Conservation (phyloP, 176 grass and related monocot genomes). For the Oryza glaberrima region DNA sequence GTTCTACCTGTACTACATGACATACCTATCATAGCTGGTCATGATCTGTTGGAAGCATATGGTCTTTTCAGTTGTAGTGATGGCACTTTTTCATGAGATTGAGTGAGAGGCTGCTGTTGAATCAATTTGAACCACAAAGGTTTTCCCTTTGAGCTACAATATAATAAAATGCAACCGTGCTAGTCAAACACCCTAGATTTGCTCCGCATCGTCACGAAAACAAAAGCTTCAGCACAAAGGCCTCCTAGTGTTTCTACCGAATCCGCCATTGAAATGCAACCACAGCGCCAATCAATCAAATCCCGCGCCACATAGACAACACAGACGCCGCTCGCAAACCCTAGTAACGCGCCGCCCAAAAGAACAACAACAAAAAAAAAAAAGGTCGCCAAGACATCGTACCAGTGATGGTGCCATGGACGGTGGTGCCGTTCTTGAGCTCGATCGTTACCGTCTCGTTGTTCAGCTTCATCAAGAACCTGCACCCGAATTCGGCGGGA, state of each 20-base stretch:
- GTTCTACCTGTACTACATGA: not conserved
- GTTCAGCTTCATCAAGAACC: slow-evolving; percentile 94
- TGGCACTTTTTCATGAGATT: not conserved
- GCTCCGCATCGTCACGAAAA: not conserved
- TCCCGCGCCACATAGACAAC: not conserved
- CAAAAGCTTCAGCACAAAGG: not conserved
- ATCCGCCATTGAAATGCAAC: not conserved
- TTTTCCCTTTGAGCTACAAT: not conserved
- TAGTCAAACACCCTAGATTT: slow-evolving; percentile 11
- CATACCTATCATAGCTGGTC: not conserved
- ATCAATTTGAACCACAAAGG: not conserved
- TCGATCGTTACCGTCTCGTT: slow-evolving; percentile 89
- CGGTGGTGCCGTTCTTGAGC: slow-evolving; percentile 79
- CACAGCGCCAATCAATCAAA: not conserved
- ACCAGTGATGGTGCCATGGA: slow-evolving; percentile 80
- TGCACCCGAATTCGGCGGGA: slow-evolving; percentile 34
- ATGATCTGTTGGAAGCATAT: not conserved
- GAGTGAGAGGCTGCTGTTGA: not conserved
- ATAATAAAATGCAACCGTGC: not conserved
- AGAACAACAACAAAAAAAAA: too few species aligned
- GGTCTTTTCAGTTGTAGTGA: not conserved
- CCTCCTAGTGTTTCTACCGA: not conserved
- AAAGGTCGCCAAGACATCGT: not conserved
- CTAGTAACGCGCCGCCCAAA: not conserved
- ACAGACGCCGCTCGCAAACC: not conserved